Conservation (phyloP, 75 land plant genomes). For the Pinus albicaulis region DNA sequence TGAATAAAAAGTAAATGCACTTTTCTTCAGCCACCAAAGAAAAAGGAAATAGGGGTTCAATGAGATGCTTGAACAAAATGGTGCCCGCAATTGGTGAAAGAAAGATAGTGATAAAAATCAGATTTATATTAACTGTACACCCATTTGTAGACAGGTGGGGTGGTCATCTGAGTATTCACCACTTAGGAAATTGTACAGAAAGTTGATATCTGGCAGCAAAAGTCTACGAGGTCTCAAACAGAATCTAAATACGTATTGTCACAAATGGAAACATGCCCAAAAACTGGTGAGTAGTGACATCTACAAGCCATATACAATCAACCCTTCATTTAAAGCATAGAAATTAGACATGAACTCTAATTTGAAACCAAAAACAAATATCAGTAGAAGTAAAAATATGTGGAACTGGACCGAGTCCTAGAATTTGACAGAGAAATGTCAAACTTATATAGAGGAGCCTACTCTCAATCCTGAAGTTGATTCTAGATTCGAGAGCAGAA, state of each 20-base stretch:
- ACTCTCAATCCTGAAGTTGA: too few relatives aligned
- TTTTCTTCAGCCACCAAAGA: neutral
- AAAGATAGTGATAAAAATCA: too few relatives aligned
- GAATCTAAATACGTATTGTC: neutral
- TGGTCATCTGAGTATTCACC: neutral
- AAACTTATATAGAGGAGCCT: too few relatives aligned
- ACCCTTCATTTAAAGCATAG: neutral
- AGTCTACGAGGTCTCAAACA: neutral
- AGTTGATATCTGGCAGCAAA: neutral
- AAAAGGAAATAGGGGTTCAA: neutral
- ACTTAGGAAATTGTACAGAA: neutral
- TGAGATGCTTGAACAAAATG: too few relatives aligned
- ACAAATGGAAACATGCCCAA: neutral
- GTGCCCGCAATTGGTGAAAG: too few relatives aligned
- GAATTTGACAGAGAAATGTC: too few relatives aligned
- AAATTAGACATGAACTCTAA: neutral
- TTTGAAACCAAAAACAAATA: too few relatives aligned
- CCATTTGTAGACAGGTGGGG: neutral
- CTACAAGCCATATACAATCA: neutral
- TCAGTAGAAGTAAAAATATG: too few relatives aligned
- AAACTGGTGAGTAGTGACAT: neutral
- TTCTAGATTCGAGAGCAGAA: too few relatives aligned
- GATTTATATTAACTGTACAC: neutral
- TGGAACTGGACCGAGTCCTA: too few relatives aligned
- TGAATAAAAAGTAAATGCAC: neutral